These are phyloP conservation scores for Globisporangium cystogenes DNA, from an alignment of 352 stramenopile genomes.

Conservation along the genomic window DNA sequence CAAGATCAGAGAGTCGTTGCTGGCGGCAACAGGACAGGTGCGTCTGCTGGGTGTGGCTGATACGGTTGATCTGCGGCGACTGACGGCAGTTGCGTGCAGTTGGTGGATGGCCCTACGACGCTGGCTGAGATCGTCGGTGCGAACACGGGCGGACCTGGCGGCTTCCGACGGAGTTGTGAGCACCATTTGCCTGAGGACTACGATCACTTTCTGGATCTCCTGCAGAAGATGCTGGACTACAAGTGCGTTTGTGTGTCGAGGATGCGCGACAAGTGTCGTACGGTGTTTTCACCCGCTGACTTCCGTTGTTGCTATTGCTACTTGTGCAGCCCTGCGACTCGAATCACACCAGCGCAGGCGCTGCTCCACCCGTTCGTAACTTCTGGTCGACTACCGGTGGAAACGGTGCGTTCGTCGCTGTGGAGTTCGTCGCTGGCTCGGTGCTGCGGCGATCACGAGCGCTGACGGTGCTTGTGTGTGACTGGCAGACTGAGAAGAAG, in stretches of 20 bases:
- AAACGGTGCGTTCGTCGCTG: constrained; percentile 20
- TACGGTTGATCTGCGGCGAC: neutral
- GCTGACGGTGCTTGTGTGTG: neutral
- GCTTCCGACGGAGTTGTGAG: constrained; percentile 38
- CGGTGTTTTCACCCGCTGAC: neutral
- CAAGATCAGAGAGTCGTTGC: constrained; percentile 28
- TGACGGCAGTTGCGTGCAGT: constrained; percentile 13
- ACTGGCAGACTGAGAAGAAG: constrained; percentile 23
- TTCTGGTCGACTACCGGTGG: constrained; percentile 25
- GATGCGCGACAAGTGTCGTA: no score
- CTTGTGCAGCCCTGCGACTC: constrained; percentile 66
- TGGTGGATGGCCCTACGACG: constrained; percentile 31
- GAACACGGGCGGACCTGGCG: constrained; percentile 29
- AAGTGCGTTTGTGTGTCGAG: constrained; percentile 66
- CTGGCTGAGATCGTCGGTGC: constrained; percentile 57
- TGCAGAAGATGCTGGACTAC: constrained; percentile 94
- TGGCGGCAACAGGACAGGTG: constrained; percentile 23
- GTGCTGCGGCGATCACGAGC: neutral
- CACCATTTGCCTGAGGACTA: constrained; percentile 87
- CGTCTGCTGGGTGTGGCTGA: neutral
- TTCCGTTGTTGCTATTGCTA: neutral
- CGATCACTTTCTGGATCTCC: constrained; percentile 90
- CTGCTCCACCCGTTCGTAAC: constrained; percentile 92
- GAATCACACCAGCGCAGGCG: constrained; percentile 92
- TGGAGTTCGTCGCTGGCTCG: neutral